Conservation (phyloP, 352 stramenopile genomes). For the Globisporangium megalacanthum region DNA sequence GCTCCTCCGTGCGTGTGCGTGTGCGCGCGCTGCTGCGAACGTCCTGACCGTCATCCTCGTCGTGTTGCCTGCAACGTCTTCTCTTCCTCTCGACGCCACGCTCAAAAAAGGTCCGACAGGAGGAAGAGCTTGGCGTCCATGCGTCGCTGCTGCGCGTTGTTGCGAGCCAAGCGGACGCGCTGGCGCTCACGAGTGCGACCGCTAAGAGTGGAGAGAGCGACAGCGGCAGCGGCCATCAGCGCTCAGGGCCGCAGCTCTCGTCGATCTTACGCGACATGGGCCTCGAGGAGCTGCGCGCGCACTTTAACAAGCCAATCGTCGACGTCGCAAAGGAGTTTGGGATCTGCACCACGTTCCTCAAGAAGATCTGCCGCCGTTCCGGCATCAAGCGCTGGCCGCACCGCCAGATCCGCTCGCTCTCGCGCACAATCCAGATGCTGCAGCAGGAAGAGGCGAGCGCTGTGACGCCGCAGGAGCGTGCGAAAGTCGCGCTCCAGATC, state of each 20-base stretch:
- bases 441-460: constrained; percentile 46
- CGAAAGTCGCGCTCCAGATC: constrained; percentile 53
- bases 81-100: background rate
- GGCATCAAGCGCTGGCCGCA: constrained; percentile 61
- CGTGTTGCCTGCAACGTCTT: background rate
- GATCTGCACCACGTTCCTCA: constrained; percentile 59
- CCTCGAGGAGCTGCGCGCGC: constrained; percentile 50
- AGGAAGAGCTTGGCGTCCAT: constrained; percentile 19
- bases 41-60: background rate
- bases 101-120: constrained; percentile 3
- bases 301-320: constrained; percentile 54
- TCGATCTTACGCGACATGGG: constrained; percentile 46
- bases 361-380: constrained; percentile 63
- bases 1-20: background rate
- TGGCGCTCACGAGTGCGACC: background rate
- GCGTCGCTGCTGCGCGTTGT: constrained; percentile 35
- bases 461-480: constrained; percentile 32
- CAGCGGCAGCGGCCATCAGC: constrained; percentile 10
- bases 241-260: constrained; percentile 34
- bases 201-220: constrained; percentile 11
- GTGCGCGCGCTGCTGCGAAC: constrained; percentile 1
- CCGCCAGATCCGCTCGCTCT: constrained; percentile 58
- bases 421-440: constrained; percentile 71
- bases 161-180: constrained; percentile 20
- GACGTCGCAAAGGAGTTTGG: constrained; percentile 48